These are phyloP conservation scores for Zelopaecilomyces penicillatus DNA, from an alignment of 2,329 filamentous ascomycete species.

Conservation along the genomic window DNA sequence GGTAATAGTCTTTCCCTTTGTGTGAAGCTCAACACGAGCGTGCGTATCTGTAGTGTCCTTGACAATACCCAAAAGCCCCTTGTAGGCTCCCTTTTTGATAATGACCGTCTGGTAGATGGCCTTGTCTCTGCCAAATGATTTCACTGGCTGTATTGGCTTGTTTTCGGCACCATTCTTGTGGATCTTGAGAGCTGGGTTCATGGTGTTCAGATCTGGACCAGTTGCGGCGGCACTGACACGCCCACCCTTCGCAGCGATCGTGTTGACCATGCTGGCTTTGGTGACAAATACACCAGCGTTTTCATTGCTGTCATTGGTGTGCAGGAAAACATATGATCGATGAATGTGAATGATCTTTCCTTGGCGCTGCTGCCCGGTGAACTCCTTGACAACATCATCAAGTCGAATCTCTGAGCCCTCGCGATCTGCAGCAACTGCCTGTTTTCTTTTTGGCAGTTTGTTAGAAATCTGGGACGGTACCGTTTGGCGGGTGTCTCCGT, in stretches of 20 bases:
- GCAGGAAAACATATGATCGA: conserved; percentile 83
- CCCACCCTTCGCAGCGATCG: conserved; percentile 89
- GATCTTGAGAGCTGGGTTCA: conserved; percentile 84
- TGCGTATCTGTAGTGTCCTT: conserved; percentile 85
- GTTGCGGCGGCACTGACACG: conserved; percentile 52
- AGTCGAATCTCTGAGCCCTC: conserved; percentile 87
- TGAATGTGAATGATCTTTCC: conserved; percentile 92
- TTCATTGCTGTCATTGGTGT: conserved; percentile 74
- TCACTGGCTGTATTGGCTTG: conserved; percentile 53
- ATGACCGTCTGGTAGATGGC: conserved; percentile 87
- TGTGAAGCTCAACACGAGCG: conserved; percentile 86
- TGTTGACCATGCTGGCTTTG: conserved; percentile 75
- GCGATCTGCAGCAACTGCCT: conserved; percentile 83
- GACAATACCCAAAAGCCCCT: conserved; percentile 88
- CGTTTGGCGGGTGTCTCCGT: conserved; percentile 70
- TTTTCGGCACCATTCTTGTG: conserved; percentile 49
- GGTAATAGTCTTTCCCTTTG: conserved; percentile 85
- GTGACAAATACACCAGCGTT: conserved; percentile 87
- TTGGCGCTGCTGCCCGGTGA: conserved; percentile 72
- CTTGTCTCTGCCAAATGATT: conserved; percentile 70
- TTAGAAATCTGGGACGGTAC: conserved; percentile 89
- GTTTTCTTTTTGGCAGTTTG: conserved; percentile 72
- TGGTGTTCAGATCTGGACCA: conserved; percentile 75
- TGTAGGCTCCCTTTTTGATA: conserved; percentile 79
- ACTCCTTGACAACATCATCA: conserved; percentile 89